phyloP scores from a whole-genome alignment of 495 filamentous ascomycete genomes.

The Darksidea phi region DNA sequence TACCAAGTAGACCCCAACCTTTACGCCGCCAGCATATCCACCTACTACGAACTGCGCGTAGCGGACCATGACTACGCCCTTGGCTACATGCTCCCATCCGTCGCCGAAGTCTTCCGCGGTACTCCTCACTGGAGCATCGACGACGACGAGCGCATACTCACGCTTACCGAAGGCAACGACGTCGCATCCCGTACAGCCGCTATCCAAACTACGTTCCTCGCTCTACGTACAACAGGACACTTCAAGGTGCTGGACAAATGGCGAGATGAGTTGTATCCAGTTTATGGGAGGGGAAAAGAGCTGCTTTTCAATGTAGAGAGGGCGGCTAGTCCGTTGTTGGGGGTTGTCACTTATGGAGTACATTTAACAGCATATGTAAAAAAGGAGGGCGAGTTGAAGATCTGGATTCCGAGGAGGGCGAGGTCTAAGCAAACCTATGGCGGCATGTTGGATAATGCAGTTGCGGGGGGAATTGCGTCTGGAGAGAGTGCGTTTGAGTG shows the following conservation, averaged over 20 bases:
- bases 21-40: slow-evolving; percentile 40
- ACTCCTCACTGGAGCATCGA: slow-evolving; percentile 40
- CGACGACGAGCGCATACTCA: slow-evolving; percentile 42
- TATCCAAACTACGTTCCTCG: slow-evolving; percentile 57
- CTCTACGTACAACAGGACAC: slow-evolving; percentile 60
- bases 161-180: slow-evolving; percentile 34
- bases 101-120: slow-evolving; percentile 43
- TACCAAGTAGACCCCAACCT: slow-evolving; percentile 40
- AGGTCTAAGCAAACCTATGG: slow-evolving; percentile 79
- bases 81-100: slow-evolving; percentile 53
- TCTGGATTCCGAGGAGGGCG: slow-evolving; percentile 82
- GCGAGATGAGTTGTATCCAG: slow-evolving; percentile 83
- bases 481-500: slow-evolving; percentile 74
- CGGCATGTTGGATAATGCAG: slow-evolving; percentile 88
- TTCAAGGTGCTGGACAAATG: slow-evolving; percentile 80
- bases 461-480: slow-evolving; percentile 83
- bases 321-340: slow-evolving; percentile 74
- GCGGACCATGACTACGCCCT: slow-evolving; percentile 41
- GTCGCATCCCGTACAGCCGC: slow-evolving; percentile 53
- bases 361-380: slow-evolving; percentile 78
- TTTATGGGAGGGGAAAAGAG: slow-evolving; percentile 65
- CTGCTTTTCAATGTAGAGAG: slow-evolving; percentile 78
- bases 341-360: slow-evolving; percentile 82
- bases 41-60: slow-evolving; percentile 44
- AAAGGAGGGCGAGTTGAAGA: slow-evolving; percentile 54